phyloP scores from a whole-genome alignment of 208 protist species.

The Trypanosoma melophagium region DNA sequence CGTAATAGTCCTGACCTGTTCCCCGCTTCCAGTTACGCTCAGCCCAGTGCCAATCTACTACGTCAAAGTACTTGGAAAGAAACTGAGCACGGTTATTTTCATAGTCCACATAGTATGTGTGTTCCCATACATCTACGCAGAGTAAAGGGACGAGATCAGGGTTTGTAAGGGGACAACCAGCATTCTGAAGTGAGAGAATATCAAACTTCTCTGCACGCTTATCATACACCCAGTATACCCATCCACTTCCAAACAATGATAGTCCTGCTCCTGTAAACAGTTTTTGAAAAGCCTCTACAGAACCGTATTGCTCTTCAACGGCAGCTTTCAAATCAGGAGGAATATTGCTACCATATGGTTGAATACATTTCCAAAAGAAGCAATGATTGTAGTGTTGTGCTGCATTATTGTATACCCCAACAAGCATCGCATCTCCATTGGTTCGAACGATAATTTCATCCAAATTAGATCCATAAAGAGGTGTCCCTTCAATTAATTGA shows the following conservation, averaged over 20 bases:
- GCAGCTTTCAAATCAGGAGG: constrained; percentile 75
- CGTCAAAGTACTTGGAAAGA: constrained; percentile 88
- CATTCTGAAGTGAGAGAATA: constrained; percentile 79
- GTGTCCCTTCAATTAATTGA: constrained; percentile 85
- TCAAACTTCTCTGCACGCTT: constrained; percentile 61
- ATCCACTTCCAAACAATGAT: constrained; percentile 88
- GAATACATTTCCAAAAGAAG: constrained; percentile 92
- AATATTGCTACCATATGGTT: constrained; percentile 89
- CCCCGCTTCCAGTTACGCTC: constrained; percentile 90
- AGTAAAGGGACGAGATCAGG: constrained; percentile 67
- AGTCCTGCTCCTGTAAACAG: constrained; percentile 69
- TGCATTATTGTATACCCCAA: constrained; percentile 87
- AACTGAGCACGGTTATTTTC: constrained; percentile 89
- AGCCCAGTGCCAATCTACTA: constrained; percentile 95
- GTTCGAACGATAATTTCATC: constrained; percentile 82
- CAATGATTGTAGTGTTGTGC: constrained; percentile 92
- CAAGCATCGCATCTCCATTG: constrained; percentile 41
- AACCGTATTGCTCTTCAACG: constrained; percentile 80
- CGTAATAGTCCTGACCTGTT: constrained; percentile 84
- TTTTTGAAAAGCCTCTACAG: constrained; percentile 81
- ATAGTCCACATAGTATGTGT: constrained; percentile 96
- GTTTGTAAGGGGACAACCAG: constrained; percentile 77
- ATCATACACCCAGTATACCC: constrained; percentile 91
- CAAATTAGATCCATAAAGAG: constrained; percentile 74
- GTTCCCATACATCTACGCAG: constrained; percentile 93